These are phyloP conservation scores for Rhizophora mangle DNA, from an alignment of 345 rosid genomes.

Conservation along the genomic window DNA sequence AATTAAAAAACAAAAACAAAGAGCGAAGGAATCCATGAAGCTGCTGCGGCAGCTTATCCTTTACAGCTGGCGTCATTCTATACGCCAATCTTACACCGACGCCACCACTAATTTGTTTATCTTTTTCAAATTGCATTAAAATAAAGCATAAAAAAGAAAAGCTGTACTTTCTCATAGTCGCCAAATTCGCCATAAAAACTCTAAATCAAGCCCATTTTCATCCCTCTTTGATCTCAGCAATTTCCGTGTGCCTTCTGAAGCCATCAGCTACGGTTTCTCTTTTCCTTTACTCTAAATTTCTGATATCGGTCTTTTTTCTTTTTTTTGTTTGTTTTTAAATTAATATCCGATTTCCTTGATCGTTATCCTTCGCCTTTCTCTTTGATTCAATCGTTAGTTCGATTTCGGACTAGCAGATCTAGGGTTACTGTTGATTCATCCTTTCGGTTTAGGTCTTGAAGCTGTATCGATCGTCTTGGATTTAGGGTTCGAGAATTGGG, in stretches of 20 bases:
- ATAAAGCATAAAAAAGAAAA: not conserved
- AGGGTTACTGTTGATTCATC: not conserved
- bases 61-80: constrained; percentile 35
- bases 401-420: no score
- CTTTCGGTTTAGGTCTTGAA: not conserved
- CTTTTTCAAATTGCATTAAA: not conserved
- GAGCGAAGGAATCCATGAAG: not conserved
- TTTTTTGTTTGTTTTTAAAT: not conserved
- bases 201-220: not conserved
- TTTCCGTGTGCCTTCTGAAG: not conserved
- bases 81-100: constrained; percentile 37
- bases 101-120: constrained; percentile 11
- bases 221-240: fast-evolving
- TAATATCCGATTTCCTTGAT: not conserved
- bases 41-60: not conserved
- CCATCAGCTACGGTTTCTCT: constrained; percentile 27
- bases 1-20: no score
- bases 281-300: not conserved
- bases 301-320: not conserved
- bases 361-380: no score
- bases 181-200: not conserved
- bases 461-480: not conserved
- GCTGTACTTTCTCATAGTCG: not conserved
- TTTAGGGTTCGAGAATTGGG: constrained; percentile 15
- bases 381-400: not conserved